Percentiles rank a stretch among this genome's conserved stretches.
phyloP scores from a whole-genome alignment of 176 grass and related monocot species.

The Eragrostis nindensis region DNA sequence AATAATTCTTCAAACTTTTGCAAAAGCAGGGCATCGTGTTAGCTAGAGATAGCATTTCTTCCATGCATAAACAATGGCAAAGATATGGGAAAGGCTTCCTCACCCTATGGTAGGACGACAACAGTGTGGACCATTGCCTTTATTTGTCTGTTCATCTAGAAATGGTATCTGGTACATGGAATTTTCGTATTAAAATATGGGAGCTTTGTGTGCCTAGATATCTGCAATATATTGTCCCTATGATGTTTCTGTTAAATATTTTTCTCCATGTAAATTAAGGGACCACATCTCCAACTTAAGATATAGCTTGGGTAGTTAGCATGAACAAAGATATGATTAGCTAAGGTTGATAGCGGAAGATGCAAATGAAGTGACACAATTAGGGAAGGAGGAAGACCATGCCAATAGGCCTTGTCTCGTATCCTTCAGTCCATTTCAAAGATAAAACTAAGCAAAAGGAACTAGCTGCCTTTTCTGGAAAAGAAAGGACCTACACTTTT shows the following conservation, averaged over 20 bases:
- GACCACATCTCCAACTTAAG: no score
- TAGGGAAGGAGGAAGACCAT: not conserved
- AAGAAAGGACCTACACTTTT: conserved; percentile 24
- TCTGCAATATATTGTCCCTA: not conserved
- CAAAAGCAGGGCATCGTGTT: conserved; percentile 33
- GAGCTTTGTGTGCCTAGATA: not conserved
- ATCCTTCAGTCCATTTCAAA: conserved; percentile 29
- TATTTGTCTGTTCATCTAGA: conserved; percentile 31
- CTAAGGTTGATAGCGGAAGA: no score
- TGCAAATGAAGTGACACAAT: no score
- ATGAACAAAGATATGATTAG: no score
- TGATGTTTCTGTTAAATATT: not conserved
- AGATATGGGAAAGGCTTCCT: conserved; percentile 35
- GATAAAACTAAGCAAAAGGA: conserved; percentile 1
- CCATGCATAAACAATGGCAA: conserved; percentile 39
- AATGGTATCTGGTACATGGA: conserved; percentile 32
- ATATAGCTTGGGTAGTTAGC: no score
- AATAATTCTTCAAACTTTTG: conserved; percentile 50
- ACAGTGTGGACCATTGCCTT: conserved; percentile 21
- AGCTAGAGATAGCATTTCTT: conserved; percentile 16
- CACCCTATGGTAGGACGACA: conserved; percentile 46
- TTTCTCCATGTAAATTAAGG: no score
- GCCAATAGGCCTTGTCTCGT: not conserved
- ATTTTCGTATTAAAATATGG: not conserved
- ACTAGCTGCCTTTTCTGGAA: conserved; percentile 15